Evolutionary conservation across 108 stramenopile species (phyloP).

Genomic region (Cyclotella cryptica): DNA sequence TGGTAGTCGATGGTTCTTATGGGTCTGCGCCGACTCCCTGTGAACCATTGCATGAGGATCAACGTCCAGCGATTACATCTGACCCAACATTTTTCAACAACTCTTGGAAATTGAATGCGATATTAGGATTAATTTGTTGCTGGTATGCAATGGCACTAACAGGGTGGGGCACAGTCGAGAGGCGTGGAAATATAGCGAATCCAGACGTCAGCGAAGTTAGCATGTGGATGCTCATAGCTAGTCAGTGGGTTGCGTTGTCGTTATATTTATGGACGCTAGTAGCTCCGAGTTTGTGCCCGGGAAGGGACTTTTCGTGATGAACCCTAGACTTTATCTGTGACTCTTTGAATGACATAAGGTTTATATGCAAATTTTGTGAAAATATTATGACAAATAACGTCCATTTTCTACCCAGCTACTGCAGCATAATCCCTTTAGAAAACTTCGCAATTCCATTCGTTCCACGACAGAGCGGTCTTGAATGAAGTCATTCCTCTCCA

Average conservation of each 20-base stretch:
- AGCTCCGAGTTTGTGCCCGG: conserved; percentile 90
- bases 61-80: conserved; percentile 2
- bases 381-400: background rate
- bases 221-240: conserved; percentile 93
- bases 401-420: conserved; percentile 36
- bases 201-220: conserved; percentile 77
- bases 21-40: conserved; percentile 45
- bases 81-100: conserved; percentile 19
- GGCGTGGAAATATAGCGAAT: conserved; percentile 74
- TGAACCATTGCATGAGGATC: conserved; percentile 4
- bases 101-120: conserved; percentile 90
- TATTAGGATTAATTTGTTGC: conserved; percentile 68
- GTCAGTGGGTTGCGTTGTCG: conserved; percentile 86
- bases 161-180: conserved; percentile 87
- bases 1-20: conserved; percentile 34
- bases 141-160: conserved; percentile 94
- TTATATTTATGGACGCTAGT: conserved; percentile 93
- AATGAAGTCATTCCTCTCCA: conserved; percentile 33
- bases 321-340: too few relatives aligned
- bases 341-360: too few relatives aligned
- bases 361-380: background rate
- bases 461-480: conserved; percentile 19
- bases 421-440: conserved; percentile 22
- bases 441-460: conserved; percentile 38
- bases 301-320: conserved; percentile 89